Evolutionary conservation across 495 filamentous ascomycete species (phyloP).

Genomic region (Baudoinia panamericana): DNA sequence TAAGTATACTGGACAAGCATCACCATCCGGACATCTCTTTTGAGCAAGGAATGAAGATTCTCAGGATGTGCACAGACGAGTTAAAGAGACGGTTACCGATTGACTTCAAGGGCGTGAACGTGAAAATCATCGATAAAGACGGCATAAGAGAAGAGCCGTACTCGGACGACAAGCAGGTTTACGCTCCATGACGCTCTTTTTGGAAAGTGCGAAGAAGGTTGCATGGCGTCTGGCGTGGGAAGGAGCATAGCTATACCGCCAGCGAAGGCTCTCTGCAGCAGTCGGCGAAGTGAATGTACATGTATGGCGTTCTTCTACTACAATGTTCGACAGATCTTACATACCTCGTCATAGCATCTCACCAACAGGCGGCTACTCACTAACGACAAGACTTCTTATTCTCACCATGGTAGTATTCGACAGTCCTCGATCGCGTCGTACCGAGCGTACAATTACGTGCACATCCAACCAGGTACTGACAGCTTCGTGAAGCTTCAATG

Average conservation of each 20-base stretch:
- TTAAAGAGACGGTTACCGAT: slow-evolving; percentile 89
- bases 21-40: slow-evolving; percentile 86
- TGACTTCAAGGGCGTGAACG: slow-evolving; percentile 91
- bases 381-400: too few relatives aligned
- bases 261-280: not conserved
- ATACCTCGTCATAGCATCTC: too few relatives aligned
- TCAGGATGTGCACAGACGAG: slow-evolving; percentile 91
- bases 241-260: slow-evolving; percentile 2
- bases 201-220: slow-evolving; percentile 1
- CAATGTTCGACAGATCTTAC: too few relatives aligned
- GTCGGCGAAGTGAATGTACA: too few relatives aligned
- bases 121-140: slow-evolving; percentile 89
- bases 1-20: slow-evolving; percentile 94
- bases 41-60: slow-evolving; percentile 76
- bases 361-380: too few relatives aligned
- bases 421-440: too few relatives aligned
- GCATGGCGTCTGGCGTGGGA: slow-evolving; percentile 17
- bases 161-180: slow-evolving; percentile 39
- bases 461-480: not conserved
- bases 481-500: too few relatives aligned
- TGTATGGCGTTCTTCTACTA: too few relatives aligned
- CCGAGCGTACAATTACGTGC: too few relatives aligned
- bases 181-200: slow-evolving; percentile 13
- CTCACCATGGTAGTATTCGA: too few relatives aligned
- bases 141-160: slow-evolving; percentile 71